Percentiles rank a stretch among this genome's conserved stretches.
These are phyloP conservation scores for Raffaelea deltoideospora DNA, from an alignment of 2,329 filamentous ascomycete genomes.

Conservation along the genomic window DNA sequence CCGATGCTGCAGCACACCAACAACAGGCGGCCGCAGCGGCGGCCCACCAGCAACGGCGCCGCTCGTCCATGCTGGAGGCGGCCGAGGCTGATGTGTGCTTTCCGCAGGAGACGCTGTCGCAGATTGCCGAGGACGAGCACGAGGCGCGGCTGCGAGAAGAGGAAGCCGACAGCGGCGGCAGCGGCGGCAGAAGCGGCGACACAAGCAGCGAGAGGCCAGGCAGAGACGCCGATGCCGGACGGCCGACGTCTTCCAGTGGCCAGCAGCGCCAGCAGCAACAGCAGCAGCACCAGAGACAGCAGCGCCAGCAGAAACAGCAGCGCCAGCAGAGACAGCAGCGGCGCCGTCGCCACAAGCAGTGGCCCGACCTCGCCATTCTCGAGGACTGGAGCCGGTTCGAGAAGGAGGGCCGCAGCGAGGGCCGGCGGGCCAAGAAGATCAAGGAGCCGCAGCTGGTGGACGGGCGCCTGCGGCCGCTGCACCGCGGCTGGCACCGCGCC, in stretches of 20 bases:
- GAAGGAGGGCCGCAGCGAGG: slow-evolving; percentile 74
- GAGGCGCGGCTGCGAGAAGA: slow-evolving; percentile 19
- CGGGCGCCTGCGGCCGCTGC: slow-evolving; percentile 68
- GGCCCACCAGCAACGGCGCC: neutral
- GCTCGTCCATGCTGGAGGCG: slow-evolving; percentile 15
- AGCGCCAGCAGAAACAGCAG: neutral
- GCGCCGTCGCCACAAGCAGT: slow-evolving; percentile 55
- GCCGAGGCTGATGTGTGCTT: slow-evolving; percentile 85
- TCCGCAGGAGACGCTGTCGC: slow-evolving; percentile 62
- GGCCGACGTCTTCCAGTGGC: no score
- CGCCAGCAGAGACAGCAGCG: slow-evolving; percentile 22
- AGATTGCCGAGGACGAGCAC: slow-evolving; percentile 64
- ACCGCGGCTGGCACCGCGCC: slow-evolving; percentile 68
- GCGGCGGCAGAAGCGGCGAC: neutral
- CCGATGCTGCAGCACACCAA: no score
- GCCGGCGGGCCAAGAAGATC: slow-evolving; percentile 75
- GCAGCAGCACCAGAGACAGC: neutral
- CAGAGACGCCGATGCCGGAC: no score
- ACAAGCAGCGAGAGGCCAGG: slow-evolving; percentile 15
- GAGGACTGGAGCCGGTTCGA: slow-evolving; percentile 86
- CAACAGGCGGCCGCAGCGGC: neutral
- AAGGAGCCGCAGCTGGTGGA: slow-evolving; percentile 88
- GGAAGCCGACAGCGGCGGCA: slow-evolving; percentile 1
- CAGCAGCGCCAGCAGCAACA: neutral
- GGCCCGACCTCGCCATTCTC: slow-evolving; percentile 72